phyloP scores from a whole-genome alignment of 2,329 filamentous ascomycete species.

The Fusarium pseudocircinatum region DNA sequence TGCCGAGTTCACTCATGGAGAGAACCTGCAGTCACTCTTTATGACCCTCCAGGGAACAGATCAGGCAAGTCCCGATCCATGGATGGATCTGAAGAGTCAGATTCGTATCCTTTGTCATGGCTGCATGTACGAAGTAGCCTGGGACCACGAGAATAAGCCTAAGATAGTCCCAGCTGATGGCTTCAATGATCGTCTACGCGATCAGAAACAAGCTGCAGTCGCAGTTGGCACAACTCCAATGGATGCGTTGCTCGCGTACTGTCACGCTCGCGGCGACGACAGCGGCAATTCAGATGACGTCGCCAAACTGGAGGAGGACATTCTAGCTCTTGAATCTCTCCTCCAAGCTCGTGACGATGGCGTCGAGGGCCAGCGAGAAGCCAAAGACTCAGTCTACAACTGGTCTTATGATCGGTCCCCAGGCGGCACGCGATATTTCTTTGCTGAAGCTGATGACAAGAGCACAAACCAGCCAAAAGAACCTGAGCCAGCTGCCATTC shows the following conservation, averaged over 20 bases:
- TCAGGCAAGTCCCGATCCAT: constrained; percentile 4
- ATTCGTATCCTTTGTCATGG: constrained; percentile 47
- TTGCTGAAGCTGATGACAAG: constrained; percentile 29
- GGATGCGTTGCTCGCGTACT: constrained; percentile 51
- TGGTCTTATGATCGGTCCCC: constrained; percentile 40
- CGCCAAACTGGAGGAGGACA: constrained; percentile 41
- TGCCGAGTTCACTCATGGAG: neutral
- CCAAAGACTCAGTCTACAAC: constrained; percentile 45
- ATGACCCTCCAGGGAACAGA: constrained; percentile 32
- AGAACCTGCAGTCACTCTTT: constrained; percentile 31
- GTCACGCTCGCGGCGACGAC: constrained; percentile 39
- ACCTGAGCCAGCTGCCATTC: neutral
- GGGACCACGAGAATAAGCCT: constrained; percentile 46
- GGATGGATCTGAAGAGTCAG: constrained; percentile 24
- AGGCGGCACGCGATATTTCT: constrained; percentile 43
- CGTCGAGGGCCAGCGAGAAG: constrained; percentile 45
- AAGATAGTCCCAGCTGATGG: constrained; percentile 46
- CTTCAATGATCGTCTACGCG: constrained; percentile 23
- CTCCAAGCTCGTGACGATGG: constrained; percentile 46
- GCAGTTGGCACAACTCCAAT: constrained; percentile 51
- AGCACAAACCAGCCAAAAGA: constrained; percentile 9
- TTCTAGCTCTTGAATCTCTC: constrained; percentile 42
- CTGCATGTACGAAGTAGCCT: constrained; percentile 51
- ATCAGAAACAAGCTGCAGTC: constrained; percentile 39
- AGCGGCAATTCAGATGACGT: neutral